Base-by-base conservation (phyloP, 2,329 filamentous ascomycete genomes). In the Zalaria obscura region DNA sequence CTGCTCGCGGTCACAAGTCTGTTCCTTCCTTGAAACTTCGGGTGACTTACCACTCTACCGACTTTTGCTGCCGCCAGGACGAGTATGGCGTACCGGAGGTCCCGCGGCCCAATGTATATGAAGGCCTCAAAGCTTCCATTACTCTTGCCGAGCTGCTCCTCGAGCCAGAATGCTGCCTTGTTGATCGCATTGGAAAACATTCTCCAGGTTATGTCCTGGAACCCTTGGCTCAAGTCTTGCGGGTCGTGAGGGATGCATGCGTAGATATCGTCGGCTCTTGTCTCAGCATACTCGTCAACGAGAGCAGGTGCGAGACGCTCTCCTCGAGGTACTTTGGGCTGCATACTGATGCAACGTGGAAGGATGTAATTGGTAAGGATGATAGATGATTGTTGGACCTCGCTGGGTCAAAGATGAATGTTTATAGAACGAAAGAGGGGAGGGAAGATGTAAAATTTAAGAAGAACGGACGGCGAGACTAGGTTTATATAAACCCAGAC, bases 11-110 rank as follows among this genome's bases (percentile, higher is more conserved):
- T 18, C 18, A 18, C 18, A 18, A 18, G 18, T 18, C 18, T 18
- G 18, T 18, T 18, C 18, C 18, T 18, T 18, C 18, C 18, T 18
- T 18, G 18, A 18, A 18, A 18, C 18, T 18, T 18, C 18, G 18
- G 18, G 18, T 18, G 18, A 18, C 18, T 18, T 18, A 9, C 26
- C n/a, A 40, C 38, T 9, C 39, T 40, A 18, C 42, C 42, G 5
- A 36, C 31, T 29, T 45, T 45, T 8, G 43, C 43, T 25, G 43
- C 43, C 29, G 43, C 43, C 4, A 41, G 31, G 0, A 45, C 31
- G 4, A 45, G 33, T 9, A 36, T 5, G 7, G 31, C 11, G 9
- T 45, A 45, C 10, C 43, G 39, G 2, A 45, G 36, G 28, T 45
- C 43, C 11, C 43, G 18, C 4, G 39, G 36, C 5, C 43, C 43